Base-by-base conservation (phyloP, 1,284 basidiomycete genomes). In the Microbotryum intermedium region DNA sequence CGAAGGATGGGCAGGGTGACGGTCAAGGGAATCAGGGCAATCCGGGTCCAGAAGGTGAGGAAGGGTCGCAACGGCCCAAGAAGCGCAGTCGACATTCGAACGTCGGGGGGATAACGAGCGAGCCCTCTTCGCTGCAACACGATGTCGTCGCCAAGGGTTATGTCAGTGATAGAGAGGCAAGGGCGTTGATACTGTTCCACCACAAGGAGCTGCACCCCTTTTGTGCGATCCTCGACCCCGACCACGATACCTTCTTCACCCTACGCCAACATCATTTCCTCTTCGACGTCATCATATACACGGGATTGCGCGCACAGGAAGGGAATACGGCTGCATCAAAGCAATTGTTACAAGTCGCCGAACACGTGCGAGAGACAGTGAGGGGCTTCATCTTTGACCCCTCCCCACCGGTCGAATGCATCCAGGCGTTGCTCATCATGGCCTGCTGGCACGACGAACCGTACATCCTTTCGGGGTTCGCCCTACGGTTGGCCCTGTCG, bases 111-210 rank as follows among this genome's bases (percentile, higher is more conserved):
- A 39, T 39, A 11, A 39, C 34, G 16, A 39, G 34, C 34, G 34
- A 39, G 6, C 13, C 34, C 34, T 39, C 34, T 11, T 11, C 16
- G 18, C 34, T 6, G 29, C 50, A 11, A 50, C 56, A 4, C 50
- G 45, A 63, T 50, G 39, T 58, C n/a, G 51, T 59, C 6, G 48
- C 58, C 26, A 53, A 60, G 42, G 64, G 56, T 30, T 20, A 67
- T 58, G 25, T 71, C 62, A 26, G 52, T 63, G 53, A 61, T 61
- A 26, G 57, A 50, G 54, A 72, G 60, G 62, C 60, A 58, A 23
- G 69, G 58, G 48, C 66, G 56, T 57, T 64, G 57, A 51, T 62
- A 6, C 26, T 47, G n/a, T 49, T 61, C 2, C 16, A 18, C 3
- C n/a, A 57, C 42, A 50, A 54, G 45, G 55, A 63, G 39, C 45